phyloP scores from a whole-genome alignment of 2,329 filamentous ascomycete species.

The Trichoderma oligosporum region DNA sequence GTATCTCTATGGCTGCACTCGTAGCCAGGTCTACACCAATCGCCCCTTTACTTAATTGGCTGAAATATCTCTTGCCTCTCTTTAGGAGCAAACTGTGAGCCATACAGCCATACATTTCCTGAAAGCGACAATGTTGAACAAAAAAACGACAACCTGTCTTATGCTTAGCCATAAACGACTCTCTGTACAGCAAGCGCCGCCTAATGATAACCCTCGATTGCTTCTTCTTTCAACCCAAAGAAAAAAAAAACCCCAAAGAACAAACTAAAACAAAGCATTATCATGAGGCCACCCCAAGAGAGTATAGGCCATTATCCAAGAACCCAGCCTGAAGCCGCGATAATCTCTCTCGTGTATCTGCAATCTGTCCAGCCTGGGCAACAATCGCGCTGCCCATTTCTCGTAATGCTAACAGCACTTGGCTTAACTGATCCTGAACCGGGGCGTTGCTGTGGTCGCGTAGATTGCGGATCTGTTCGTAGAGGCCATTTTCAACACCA shows the following conservation, averaged over 20 bases:
- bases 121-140: slow-evolving; percentile 13
- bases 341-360: slow-evolving; percentile 41
- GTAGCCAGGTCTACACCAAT: background rate
- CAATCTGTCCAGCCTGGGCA: slow-evolving; percentile 41
- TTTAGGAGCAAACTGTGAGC: no score
- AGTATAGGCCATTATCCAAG: slow-evolving; percentile 37
- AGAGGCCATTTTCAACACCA: slow-evolving; percentile 45
- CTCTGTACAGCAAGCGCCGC: slow-evolving; percentile 10
- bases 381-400: slow-evolving; percentile 42
- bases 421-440: slow-evolving; percentile 38
- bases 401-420: slow-evolving; percentile 37
- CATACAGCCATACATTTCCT: slow-evolving; percentile 32
- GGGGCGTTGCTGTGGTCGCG: slow-evolving; percentile 33
- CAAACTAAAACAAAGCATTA: background rate
- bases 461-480: slow-evolving; percentile 40
- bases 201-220: slow-evolving; percentile 1
- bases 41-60: background rate
- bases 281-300: slow-evolving; percentile 33
- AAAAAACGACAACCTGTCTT: background rate
- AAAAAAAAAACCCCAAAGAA: background rate
- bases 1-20: slow-evolving; percentile 6
- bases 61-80: slow-evolving; percentile 14
- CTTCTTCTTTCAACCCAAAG: background rate
- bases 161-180: slow-evolving; percentile 1
- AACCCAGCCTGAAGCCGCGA: slow-evolving; percentile 41